Base-by-base conservation (phyloP, 257 asterid genomes). In the Marsdenia floribunda region DNA sequence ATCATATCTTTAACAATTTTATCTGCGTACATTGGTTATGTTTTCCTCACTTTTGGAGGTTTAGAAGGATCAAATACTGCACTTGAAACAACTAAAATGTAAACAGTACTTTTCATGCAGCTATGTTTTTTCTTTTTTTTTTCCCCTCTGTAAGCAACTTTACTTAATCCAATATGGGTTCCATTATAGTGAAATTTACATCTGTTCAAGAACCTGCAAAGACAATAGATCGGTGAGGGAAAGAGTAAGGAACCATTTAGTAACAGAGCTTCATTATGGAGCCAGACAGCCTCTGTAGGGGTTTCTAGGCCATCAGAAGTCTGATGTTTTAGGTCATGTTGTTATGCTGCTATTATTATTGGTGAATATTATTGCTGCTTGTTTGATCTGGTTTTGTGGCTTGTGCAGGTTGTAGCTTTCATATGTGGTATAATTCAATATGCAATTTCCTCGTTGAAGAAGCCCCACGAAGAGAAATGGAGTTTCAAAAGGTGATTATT, bases 341-440 rank as follows among this genome's bases (percentile, higher is more conserved):
- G 3, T n/a, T 24, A 10, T 58, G 50, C 6, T 50, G 5, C 11
- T 5, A 2, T 18, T 0, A 52, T 9, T 15, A 4, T 29, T 59
- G 38, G 50, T 19, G 21, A 54, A 3, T 21, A 40, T 59, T 40
- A 21, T 40, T 1, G 73, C 19, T 79, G 33, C 53, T 83, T 72
- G 55, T 52, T 49, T 63, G 49, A 44, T 44, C 49, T 44, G 1
- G 49, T 44, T 44, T 44, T 44, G 49, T 44, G 49, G 49, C 49
- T 42, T 83, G 70, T 84, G 79, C 94, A 93, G 98, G 88, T 79
- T 59, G 96, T 93, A 81, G 97, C 98, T 65, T 88, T 88, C 83
- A 82, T 88, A 74, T 91, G 94, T 82, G 95, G 97, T 76, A 22
- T 83, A 81, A 85, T 93, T 79, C 91, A 90, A 82, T 87, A 84